These are phyloP conservation scores for Phaseolus coccineus DNA, from an alignment of 331 rosid species.

Conservation along the genomic window DNA sequence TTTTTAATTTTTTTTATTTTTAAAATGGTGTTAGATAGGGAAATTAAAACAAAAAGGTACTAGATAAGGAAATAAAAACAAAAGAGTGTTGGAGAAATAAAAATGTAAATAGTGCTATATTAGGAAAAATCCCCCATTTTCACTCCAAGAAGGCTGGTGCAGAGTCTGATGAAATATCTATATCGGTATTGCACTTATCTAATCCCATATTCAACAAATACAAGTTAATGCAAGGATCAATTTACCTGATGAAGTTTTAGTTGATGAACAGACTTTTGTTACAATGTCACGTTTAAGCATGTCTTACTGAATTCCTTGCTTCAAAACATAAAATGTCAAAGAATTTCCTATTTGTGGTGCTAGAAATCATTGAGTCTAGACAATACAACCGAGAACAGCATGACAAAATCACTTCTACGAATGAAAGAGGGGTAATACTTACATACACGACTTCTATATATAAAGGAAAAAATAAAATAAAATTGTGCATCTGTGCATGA, in stretches of 20 bases:
- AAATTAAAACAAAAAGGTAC: too few relatives aligned
- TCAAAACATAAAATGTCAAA: conserved; percentile 30
- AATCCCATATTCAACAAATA: neutral
- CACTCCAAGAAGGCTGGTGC: neutral
- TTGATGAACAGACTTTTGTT: conserved; percentile 19
- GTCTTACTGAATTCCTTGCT: conserved; percentile 24
- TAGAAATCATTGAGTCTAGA: conserved; percentile 15
- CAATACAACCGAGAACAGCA: conserved; percentile 22
- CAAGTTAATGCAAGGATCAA: conserved; percentile 27
- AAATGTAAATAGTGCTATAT: too few relatives aligned
- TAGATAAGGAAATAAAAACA: too few relatives aligned
- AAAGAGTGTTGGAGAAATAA: too few relatives aligned
- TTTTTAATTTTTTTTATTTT: too few relatives aligned
- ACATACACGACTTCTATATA: too few relatives aligned
- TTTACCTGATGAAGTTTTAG: neutral
- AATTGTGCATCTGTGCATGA: too few relatives aligned
- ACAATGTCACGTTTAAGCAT: conserved; percentile 14
- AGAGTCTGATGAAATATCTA: neutral
- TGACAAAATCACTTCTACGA: neutral
- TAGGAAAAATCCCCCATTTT: neutral
- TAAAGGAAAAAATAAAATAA: too few relatives aligned
- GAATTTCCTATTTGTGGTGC: neutral
- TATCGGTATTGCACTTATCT: neutral
- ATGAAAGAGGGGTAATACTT: neutral
- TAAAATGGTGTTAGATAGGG: too few relatives aligned